These are phyloP conservation scores for Metroxylon sagu DNA, from an alignment of 176 grass and related monocot genomes.

Conservation along the genomic window DNA sequence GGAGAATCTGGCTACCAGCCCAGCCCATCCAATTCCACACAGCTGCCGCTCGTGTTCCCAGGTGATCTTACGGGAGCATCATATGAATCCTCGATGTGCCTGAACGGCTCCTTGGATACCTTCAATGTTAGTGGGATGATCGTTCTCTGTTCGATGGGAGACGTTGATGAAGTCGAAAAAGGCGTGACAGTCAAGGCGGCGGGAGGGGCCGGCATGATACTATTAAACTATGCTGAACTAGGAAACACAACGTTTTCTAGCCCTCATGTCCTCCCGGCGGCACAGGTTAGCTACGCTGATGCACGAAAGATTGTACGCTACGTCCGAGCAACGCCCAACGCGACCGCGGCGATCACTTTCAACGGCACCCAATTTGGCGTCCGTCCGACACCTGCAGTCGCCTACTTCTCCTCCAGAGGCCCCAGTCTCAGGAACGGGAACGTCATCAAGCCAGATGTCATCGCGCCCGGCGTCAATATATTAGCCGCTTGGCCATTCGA, in stretches of 20 bases:
- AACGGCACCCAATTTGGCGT: too few species aligned
- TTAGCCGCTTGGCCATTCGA: constrained; percentile 2
- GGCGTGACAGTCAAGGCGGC: constrained; percentile 1
- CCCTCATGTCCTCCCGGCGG: too few species aligned
- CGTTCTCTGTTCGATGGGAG: constrained; percentile 1
- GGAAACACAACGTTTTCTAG: too few species aligned
- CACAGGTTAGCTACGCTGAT: too few species aligned
- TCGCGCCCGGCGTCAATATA: constrained; percentile 9
- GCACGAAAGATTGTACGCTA: too few species aligned
- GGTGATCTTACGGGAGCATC: background rate
- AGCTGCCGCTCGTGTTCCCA: background rate
- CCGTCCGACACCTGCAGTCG: too few species aligned
- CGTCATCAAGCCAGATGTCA: constrained; percentile 5
- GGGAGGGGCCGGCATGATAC: constrained; percentile 10
- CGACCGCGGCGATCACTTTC: too few species aligned
- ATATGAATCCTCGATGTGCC: background rate
- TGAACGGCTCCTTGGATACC: background rate
- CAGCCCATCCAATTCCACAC: background rate
- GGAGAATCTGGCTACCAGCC: background rate
- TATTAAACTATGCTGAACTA: background rate
- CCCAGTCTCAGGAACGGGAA: too few species aligned
- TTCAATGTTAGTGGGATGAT: background rate
- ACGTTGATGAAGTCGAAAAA: background rate
- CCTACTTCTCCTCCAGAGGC: too few species aligned
- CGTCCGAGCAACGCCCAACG: too few species aligned